Evolutionary conservation across 2,329 filamentous ascomycete genomes (phyloP), one percentile per base, ranked within the genome.

Genomic region (Aspergillus tamarii): DNA sequence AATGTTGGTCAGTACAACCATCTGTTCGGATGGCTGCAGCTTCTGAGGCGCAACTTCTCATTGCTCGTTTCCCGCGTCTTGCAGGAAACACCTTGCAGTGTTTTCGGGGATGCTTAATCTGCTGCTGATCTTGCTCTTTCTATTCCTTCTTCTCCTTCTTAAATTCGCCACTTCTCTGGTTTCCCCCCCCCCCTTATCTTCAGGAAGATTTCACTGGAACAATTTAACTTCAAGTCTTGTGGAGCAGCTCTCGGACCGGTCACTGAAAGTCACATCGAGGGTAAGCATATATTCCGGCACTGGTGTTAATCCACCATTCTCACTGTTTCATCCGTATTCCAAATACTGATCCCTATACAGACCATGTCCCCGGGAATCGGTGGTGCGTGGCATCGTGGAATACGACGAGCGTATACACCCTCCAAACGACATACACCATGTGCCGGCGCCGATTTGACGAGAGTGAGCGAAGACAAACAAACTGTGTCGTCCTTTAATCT

Each of bases 21-120:
- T 65, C 60, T 56, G 58, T 50, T 57, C 69, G 70, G 70, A 66
- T 67, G 67, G 61, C 69, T 71, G 70, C 70, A 72, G 67, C 62
- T 56, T 60, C 45, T 58, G 21, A 57, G 56, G 57, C 58, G 50
- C 55, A 59, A 39, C 54, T 58, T 63, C 55, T 58, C 56, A 59
- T 48, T 62, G 21, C 53, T 14, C 59, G 10, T 48, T 43, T 50
- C 43, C 57, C 57, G 57, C 50, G 28, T 53, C 48, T 34, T 34
- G 57, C 19, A 48, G 28, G 9, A 45, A 34, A 23, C 41, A 32
- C 19, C n/a, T n/a, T 23, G 14, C 43, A 23, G 23, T 53, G 19
- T 8, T 39, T 21, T 32, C 21, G 19, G 48, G 11, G 28, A 32
- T 12, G 28, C 7, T 52, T 10, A 32, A 21, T 52, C 45, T n/a